A percentile compares a stretch with the other conserved stretches of the same genome.
Evolutionary conservation across 2,329 filamentous ascomycete genomes (phyloP).

Genomic region (Teratosphaeriaceae sp.): DNA sequence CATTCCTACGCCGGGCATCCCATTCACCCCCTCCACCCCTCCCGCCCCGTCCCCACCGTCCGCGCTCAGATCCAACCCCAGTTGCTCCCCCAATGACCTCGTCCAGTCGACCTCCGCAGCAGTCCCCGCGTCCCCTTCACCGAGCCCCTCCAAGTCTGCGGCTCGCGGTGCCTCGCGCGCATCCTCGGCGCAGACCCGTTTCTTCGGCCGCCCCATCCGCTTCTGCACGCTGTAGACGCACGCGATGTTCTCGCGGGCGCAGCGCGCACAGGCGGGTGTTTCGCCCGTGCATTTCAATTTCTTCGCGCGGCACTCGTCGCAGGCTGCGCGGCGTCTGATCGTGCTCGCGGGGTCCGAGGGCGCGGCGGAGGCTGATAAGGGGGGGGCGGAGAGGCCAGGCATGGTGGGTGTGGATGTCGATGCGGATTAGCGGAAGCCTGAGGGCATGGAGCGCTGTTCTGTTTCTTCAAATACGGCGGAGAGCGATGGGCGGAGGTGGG

Average conservation of each 20-base stretch:
- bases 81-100: background rate
- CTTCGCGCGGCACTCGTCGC: constrained; percentile 38
- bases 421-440: too few species aligned
- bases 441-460: too few species aligned
- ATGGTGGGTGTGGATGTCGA: too few species aligned
- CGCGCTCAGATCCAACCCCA: constrained; percentile 5
- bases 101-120: background rate
- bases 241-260: constrained; percentile 32
- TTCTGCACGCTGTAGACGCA: constrained; percentile 44
- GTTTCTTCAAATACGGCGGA: too few species aligned
- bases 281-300: constrained; percentile 46
- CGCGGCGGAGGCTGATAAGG: too few species aligned
- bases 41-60: too few species aligned
- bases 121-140: background rate
- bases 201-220: constrained; percentile 46
- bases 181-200: constrained; percentile 33
- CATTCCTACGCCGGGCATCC: too few species aligned
- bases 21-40: too few species aligned
- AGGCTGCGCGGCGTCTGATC: constrained; percentile 29
- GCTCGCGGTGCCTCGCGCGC: constrained; percentile 7
- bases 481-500: too few species aligned
- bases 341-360: too few species aligned
- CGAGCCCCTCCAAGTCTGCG: background rate
- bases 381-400: too few species aligned
- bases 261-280: constrained; percentile 37